A percentile compares a stretch with the other conserved stretches of the same genome.
Conservation (phyloP, 2,329 filamentous ascomycete species). For the Talaromyces sp. region DNA sequence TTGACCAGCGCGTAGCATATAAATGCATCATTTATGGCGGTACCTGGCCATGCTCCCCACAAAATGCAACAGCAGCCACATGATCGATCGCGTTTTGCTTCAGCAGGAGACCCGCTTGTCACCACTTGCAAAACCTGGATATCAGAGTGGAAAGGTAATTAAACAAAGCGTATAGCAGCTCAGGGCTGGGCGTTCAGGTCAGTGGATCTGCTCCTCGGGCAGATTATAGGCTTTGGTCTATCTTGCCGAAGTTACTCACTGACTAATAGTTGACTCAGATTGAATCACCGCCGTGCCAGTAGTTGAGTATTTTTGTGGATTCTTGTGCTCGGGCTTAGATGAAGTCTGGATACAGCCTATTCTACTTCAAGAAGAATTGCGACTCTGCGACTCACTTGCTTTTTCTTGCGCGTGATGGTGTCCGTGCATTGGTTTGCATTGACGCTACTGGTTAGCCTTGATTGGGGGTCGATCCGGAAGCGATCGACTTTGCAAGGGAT, state of each 20-base stretch:
- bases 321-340: constrained; percentile 9
- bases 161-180: constrained; percentile 10
- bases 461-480: constrained; percentile 14
- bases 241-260: constrained; percentile 15
- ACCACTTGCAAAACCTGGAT: constrained; percentile 10
- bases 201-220: constrained; percentile 10
- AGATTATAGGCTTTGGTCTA: constrained; percentile 12
- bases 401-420: constrained; percentile 21
- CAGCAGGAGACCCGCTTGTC: constrained; percentile 10
- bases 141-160: background rate
- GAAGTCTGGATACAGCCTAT: constrained; percentile 5
- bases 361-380: constrained; percentile 2
- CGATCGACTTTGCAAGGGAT: constrained; percentile 10
- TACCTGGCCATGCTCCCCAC: constrained; percentile 21
- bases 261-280: constrained; percentile 15
- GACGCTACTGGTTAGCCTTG: constrained; percentile 12
- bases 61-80: constrained; percentile 22
- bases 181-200: constrained; percentile 7
- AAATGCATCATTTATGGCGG: constrained; percentile 11
- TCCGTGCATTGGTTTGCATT: constrained; percentile 19
- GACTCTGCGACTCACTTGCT: constrained; percentile 12
- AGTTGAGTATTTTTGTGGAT: constrained; percentile 10
- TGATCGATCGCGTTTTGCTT: constrained; percentile 20
- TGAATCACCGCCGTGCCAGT: background rate
- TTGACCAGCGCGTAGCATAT: constrained; percentile 2